Evolutionary conservation across 2,329 filamentous ascomycete species (phyloP).

Genomic region (Dryadomyces sulphureus): DNA sequence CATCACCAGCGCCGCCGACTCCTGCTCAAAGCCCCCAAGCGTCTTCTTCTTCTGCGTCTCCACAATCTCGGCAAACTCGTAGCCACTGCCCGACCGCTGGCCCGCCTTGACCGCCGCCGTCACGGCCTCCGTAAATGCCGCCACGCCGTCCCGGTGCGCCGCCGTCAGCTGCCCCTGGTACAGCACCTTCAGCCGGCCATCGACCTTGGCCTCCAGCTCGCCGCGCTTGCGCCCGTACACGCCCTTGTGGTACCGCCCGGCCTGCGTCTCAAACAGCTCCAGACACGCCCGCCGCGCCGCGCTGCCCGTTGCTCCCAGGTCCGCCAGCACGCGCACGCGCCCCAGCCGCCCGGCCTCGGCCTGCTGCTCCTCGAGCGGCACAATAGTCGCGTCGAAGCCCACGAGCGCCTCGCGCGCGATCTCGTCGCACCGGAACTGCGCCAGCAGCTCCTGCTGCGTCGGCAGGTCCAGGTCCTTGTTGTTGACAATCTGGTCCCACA

Average conservation of each 20-base stretch:
- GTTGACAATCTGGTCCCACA: slow-evolving; percentile 98
- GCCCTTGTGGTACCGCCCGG: slow-evolving; percentile 90
- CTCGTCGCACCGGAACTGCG: slow-evolving; percentile 95
- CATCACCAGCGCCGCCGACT: slow-evolving; percentile 61
- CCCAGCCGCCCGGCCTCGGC: slow-evolving; percentile 60
- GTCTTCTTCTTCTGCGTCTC: slow-evolving; percentile 65
- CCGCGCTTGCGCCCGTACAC: slow-evolving; percentile 76
- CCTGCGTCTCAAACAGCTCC: slow-evolving; percentile 76
- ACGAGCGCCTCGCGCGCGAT: slow-evolving; percentile 81
- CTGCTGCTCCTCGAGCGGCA: slow-evolving; percentile 76
- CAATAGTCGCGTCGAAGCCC: slow-evolving; percentile 67
- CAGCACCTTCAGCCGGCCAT: slow-evolving; percentile 72
- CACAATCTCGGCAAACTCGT: slow-evolving; percentile 94
- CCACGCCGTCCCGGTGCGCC: slow-evolving; percentile 76
- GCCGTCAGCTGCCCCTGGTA: slow-evolving; percentile 81
- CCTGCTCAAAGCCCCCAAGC: slow-evolving; percentile 57
- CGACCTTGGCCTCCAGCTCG: slow-evolving; percentile 77
- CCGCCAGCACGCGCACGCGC: slow-evolving; percentile 54
- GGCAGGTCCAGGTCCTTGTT: slow-evolving; percentile 97
- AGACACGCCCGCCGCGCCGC: slow-evolving; percentile 57
- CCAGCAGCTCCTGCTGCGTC: slow-evolving; percentile 90
- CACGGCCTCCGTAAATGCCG: slow-evolving; percentile 76
- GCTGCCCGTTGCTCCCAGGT: slow-evolving; percentile 61
- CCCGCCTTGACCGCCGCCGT: slow-evolving; percentile 75
- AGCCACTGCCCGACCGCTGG: slow-evolving; percentile 78